A percentile compares a stretch with the other conserved stretches of the same genome.
Evolutionary conservation across 768 basidiomycete species (phyloP).

Genomic region (Leccinum barrowsii): DNA sequence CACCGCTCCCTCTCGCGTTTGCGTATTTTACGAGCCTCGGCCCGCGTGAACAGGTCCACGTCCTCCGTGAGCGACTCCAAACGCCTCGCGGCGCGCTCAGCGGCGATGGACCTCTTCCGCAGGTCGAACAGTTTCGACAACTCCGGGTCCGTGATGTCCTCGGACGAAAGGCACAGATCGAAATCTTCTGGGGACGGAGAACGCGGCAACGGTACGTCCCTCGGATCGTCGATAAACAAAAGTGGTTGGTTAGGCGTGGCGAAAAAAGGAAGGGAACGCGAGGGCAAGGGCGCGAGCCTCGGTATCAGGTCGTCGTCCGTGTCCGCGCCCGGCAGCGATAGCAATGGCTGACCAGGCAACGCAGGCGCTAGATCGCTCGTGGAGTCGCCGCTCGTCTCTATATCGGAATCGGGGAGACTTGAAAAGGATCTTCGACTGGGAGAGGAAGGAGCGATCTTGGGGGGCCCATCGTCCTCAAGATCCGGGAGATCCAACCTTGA

Average conservation of each 20-base stretch:
- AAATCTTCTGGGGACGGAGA: constrained; percentile 44
- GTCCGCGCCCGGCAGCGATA: constrained; percentile 43
- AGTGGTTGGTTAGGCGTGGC: constrained; percentile 28
- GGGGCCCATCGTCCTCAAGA: constrained; percentile 26
- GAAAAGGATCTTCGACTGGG: constrained; percentile 29
- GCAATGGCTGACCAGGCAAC: constrained; percentile 23
- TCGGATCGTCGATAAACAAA: constrained; percentile 42
- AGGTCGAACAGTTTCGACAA: constrained; percentile 39
- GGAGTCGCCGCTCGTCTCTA: constrained; percentile 18
- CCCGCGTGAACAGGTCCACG: constrained; percentile 36
- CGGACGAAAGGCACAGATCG: constrained; percentile 34
- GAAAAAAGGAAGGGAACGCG: constrained; percentile 11
- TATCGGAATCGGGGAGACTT: constrained; percentile 29
- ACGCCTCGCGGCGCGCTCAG: constrained; percentile 31
- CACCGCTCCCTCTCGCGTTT: constrained; percentile 53
- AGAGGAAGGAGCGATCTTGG: constrained; percentile 23
- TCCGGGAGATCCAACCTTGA: constrained; percentile 30
- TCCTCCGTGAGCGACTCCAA: constrained; percentile 33
- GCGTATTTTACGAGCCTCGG: constrained; percentile 42
- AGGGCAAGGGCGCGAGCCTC: constrained; percentile 4
- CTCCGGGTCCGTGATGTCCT: constrained; percentile 36
- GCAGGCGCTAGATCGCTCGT: constrained; percentile 13
- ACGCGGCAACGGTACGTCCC: constrained; percentile 36
- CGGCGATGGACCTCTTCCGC: constrained; percentile 34
- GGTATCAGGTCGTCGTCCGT: constrained; percentile 42